A percentile compares a stretch with the other conserved stretches of the same genome.
These are phyloP conservation scores for Neofusicoccum ribis DNA, from an alignment of 2,329 filamentous ascomycete genomes.

Conservation along the genomic window DNA sequence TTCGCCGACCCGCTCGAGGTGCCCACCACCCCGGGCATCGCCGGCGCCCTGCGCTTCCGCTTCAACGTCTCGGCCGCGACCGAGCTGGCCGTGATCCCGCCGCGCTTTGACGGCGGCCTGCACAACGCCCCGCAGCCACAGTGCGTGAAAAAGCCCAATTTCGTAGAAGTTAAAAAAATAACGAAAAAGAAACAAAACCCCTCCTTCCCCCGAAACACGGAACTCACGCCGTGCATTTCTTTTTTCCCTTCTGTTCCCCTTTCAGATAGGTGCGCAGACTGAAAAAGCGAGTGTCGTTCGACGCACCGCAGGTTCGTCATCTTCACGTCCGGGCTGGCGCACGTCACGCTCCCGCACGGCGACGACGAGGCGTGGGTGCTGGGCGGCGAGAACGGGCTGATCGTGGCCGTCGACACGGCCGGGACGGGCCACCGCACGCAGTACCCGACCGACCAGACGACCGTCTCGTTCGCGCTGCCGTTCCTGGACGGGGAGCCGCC, in stretches of 20 bases:
- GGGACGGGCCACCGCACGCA: constrained; percentile 34
- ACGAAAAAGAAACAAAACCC: too few relatives aligned
- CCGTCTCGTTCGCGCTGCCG: constrained; percentile 31
- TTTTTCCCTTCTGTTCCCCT: neutral
- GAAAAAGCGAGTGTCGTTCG: too few relatives aligned
- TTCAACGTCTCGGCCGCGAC: constrained; percentile 24
- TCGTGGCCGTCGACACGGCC: constrained; percentile 34
- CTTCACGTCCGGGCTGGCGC: constrained; percentile 35
- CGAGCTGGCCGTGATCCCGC: constrained; percentile 34
- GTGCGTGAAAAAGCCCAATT: constrained; percentile 19
- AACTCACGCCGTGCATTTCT: neutral
- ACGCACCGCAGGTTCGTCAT: constrained; percentile 24
- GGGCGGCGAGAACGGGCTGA: constrained; percentile 33
- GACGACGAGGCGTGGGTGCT: constrained; percentile 32
- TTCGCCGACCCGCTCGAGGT: constrained; percentile 30
- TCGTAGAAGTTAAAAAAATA: too few relatives aligned
- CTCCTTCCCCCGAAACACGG: too few relatives aligned
- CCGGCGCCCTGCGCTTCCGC: constrained; percentile 25
- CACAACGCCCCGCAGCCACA: constrained; percentile 37
- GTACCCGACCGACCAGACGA: constrained; percentile 35
- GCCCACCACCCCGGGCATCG: constrained; percentile 32
- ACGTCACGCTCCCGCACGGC: constrained; percentile 33
- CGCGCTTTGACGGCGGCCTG: constrained; percentile 34
- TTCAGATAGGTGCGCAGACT: too few relatives aligned
- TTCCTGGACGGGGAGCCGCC: constrained; percentile 30